These are phyloP conservation scores for Albatrellus ellisii DNA, from an alignment of 768 basidiomycete genomes.

Conservation along the genomic window DNA sequence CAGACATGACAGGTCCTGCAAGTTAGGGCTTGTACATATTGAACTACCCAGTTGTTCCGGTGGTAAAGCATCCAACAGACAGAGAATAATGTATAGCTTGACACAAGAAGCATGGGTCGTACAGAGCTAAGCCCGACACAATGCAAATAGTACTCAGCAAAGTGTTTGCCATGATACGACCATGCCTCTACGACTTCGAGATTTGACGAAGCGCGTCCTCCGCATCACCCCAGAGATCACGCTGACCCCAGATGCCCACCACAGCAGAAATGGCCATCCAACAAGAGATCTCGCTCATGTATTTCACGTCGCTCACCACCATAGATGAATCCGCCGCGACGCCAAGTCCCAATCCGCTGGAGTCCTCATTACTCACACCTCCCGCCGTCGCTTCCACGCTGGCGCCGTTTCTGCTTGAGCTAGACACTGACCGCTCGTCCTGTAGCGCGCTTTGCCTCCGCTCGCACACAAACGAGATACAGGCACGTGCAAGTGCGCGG, in stretches of 20 bases:
- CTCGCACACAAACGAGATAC: slow-evolving; percentile 24
- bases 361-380: neutral
- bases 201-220: slow-evolving; percentile 26
- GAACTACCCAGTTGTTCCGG: no score
- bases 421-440: neutral
- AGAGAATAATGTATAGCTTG: no score
- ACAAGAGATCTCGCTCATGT: slow-evolving; percentile 35
- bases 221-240: slow-evolving; percentile 71
- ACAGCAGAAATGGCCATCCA: slow-evolving; percentile 65
- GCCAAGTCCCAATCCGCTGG: slow-evolving; percentile 1
- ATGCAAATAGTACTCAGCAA: no score
- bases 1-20: no score
- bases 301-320: slow-evolving; percentile 9
- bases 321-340: neutral
- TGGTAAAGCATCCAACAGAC: no score
- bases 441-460: neutral
- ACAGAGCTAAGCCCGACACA: no score
- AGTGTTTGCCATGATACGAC: no score
- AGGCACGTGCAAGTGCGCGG: slow-evolving; percentile 64
- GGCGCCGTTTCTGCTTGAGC: neutral
- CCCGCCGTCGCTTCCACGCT: neutral
- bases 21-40: no score
- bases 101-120: no score
- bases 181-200: no score
- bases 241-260: slow-evolving; percentile 62